Evolutionary conservation across 495 filamentous ascomycete genomes (phyloP).

Genomic region (Penicillium tannophilum): DNA sequence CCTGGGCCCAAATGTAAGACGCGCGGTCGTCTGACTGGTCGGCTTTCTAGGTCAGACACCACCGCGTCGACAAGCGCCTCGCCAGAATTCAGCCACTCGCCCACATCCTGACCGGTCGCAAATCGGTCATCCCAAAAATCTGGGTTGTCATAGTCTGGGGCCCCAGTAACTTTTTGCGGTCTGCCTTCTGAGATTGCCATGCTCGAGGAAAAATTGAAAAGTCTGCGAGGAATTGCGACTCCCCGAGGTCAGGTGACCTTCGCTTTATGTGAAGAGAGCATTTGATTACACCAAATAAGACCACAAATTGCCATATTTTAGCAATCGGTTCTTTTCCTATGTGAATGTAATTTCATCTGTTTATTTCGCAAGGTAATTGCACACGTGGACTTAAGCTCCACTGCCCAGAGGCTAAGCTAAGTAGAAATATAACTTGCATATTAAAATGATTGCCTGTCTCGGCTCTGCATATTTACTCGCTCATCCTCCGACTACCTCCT

Average conservation of each 20-base stretch:
- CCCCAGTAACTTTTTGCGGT: constrained; percentile 31
- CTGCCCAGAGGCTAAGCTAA: neutral
- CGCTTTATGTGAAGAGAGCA: no score
- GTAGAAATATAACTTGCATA: neutral
- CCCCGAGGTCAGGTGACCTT: neutral
- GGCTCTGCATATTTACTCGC: no score
- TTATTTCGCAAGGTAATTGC: neutral
- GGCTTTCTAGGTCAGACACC: constrained; percentile 30
- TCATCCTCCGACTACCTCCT: no score
- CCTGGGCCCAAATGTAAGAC: constrained; percentile 46
- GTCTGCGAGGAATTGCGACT: neutral
- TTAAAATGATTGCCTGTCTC: no score
- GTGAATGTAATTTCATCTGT: neutral
- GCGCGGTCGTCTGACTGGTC: constrained; percentile 19
- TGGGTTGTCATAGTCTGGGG: constrained; percentile 45
- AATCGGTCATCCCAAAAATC: constrained; percentile 44
- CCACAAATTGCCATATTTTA: no score
- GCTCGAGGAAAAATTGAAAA: neutral
- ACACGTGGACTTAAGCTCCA: neutral
- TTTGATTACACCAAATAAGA: no score
- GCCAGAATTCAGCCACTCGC: constrained; percentile 48
- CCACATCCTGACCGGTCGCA: constrained; percentile 42
- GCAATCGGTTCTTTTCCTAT: no score
- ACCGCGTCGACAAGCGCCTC: constrained; percentile 36
- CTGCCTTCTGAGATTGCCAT: constrained; percentile 13